These are phyloP conservation scores for Zygoascus sp. DNA, from an alignment of 1,139 yeast species.

Conservation along the genomic window DNA sequence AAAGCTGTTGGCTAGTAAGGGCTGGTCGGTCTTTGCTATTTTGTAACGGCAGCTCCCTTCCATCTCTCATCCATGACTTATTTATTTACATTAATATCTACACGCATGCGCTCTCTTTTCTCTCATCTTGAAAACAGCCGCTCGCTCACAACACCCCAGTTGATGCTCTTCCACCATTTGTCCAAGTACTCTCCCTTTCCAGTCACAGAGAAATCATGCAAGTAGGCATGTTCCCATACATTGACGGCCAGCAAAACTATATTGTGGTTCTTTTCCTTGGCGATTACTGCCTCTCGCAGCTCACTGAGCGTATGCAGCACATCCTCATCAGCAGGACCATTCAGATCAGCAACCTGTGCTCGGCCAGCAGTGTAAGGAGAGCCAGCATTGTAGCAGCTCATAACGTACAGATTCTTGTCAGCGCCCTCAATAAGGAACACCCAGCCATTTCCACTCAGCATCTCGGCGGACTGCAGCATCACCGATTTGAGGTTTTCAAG, in stretches of 20 bases:
- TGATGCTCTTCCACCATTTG: conserved; percentile 70
- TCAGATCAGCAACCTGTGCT: conserved; percentile 9
- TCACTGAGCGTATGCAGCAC: conserved; percentile 37
- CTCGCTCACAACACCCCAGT: conserved; percentile 71
- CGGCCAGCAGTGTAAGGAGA: conserved; percentile 66
- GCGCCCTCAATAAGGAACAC: conserved; percentile 74
- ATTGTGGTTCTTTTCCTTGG: conserved; percentile 56
- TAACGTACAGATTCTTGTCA: conserved; percentile 58
- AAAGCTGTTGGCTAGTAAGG: too few species aligned
- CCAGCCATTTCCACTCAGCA: conserved; percentile 76
- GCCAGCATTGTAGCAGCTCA: conserved; percentile 75
- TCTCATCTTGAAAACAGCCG: conserved; percentile 16
- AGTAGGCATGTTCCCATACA: conserved; percentile 84
- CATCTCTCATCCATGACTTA: conserved; percentile 1
- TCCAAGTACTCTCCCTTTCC: conserved; percentile 72
- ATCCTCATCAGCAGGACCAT: conserved; percentile 12
- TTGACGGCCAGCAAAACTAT: conserved; percentile 77
- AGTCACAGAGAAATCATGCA: conserved; percentile 74
- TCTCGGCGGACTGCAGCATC: conserved; percentile 53
- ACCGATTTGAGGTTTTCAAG: conserved; percentile 53
- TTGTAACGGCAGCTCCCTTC: too few species aligned
- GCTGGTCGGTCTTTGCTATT: too few species aligned
- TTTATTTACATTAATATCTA: conserved; percentile 6
- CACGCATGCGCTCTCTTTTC: not conserved
- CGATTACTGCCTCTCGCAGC: conserved; percentile 43